Evolutionary conservation across 305 asterid species (phyloP).

Genomic region (Fraxinus latifolia): DNA sequence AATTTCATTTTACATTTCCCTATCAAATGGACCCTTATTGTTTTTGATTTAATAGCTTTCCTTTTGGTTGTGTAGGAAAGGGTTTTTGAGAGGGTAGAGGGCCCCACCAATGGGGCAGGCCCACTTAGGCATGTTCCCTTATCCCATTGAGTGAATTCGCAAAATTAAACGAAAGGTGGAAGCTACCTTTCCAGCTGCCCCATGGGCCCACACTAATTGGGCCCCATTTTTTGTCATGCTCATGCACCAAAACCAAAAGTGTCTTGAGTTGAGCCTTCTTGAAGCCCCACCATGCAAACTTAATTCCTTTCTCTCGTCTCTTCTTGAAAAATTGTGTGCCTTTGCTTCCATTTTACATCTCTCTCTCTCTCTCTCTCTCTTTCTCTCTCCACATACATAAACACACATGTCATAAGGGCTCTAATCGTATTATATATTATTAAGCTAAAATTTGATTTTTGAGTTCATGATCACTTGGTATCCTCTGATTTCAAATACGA

Average conservation of each 20-base stretch:
- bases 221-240: slow-evolving; percentile 44
- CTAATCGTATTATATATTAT: neutral
- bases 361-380: slow-evolving; percentile 20
- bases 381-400: slow-evolving; percentile 2
- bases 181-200: slow-evolving; percentile 29
- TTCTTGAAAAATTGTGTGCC: slow-evolving; percentile 26
- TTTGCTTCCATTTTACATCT: slow-evolving; percentile 49
- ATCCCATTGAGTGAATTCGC: slow-evolving; percentile 44
- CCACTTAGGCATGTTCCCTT: slow-evolving; percentile 44
- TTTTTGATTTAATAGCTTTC: neutral
- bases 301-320: slow-evolving; percentile 10
- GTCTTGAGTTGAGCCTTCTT: slow-evolving; percentile 28
- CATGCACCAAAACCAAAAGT: slow-evolving; percentile 43
- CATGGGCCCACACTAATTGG: slow-evolving; percentile 14
- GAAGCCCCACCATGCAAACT: slow-evolving; percentile 40
- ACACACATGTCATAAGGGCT: neutral
- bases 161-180: slow-evolving; percentile 35
- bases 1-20: no score
- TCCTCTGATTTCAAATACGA: neutral
- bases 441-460: no score
- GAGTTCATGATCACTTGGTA: neutral
- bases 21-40: no score
- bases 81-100: neutral
- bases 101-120: slow-evolving; percentile 31
- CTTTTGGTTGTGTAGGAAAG: neutral